Evolutionary conservation across 495 filamentous ascomycete genomes (phyloP).

Genomic region (Saxophila tyrrhenica): DNA sequence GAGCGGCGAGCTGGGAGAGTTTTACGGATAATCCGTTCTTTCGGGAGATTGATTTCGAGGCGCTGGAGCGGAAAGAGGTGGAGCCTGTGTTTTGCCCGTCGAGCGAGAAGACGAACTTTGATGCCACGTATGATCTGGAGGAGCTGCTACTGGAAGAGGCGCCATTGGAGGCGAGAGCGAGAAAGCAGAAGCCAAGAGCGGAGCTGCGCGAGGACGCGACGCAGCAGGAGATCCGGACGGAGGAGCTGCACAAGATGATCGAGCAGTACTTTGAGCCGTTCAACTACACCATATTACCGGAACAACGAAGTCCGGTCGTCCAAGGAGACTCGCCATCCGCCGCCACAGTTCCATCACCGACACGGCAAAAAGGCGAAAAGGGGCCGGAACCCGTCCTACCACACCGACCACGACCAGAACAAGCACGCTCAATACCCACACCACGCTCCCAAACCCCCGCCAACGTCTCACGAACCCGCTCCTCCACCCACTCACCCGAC

Average conservation of each 20-base stretch:
- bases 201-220: slow-evolving; percentile 88
- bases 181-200: slow-evolving; percentile 86
- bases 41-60: slow-evolving; percentile 69
- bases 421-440: slow-evolving; percentile 16
- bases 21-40: slow-evolving; percentile 89
- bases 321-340: background rate
- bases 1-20: slow-evolving; percentile 61
- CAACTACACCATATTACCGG: slow-evolving; percentile 59
- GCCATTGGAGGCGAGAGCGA: slow-evolving; percentile 80
- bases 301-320: slow-evolving; percentile 3
- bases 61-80: slow-evolving; percentile 77
- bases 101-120: slow-evolving; percentile 96
- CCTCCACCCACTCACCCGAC: slow-evolving; percentile 28
- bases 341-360: background rate
- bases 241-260: slow-evolving; percentile 88
- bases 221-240: slow-evolving; percentile 86
- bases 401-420: background rate
- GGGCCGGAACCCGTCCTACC: background rate
- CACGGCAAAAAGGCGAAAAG: slow-evolving; percentile 3
- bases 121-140: slow-evolving; percentile 95
- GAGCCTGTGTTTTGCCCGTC: slow-evolving; percentile 86
- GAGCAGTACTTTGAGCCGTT: slow-evolving; percentile 92
- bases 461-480: slow-evolving; percentile 19
- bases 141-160: slow-evolving; percentile 91
- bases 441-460: slow-evolving; percentile 16